These are phyloP conservation scores for Malus hybrid DNA, from an alignment of 331 rosid genomes.

Conservation along the genomic window DNA sequence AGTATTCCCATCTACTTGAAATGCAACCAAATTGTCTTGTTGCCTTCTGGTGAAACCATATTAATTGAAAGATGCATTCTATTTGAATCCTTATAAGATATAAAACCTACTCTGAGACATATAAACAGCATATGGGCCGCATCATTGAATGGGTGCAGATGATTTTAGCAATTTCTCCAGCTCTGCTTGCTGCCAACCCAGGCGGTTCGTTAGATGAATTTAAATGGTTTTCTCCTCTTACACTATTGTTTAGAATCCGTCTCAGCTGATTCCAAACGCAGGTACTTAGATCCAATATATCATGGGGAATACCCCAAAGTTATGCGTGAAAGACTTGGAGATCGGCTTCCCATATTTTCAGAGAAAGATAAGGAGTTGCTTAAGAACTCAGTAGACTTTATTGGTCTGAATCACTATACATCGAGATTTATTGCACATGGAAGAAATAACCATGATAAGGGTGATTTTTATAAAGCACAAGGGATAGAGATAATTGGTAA, in stretches of 20 bases:
- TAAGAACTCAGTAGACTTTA: slow-evolving; percentile 55
- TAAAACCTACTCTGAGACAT: background rate
- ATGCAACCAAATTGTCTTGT: background rate
- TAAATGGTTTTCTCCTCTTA: background rate
- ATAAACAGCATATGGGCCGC: background rate
- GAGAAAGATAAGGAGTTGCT: slow-evolving; percentile 66
- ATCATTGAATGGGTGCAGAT: background rate
- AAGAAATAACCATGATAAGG: slow-evolving; percentile 23
- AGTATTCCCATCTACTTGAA: background rate
- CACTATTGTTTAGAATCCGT: background rate
- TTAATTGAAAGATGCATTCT: background rate
- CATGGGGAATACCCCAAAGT: slow-evolving; percentile 74
- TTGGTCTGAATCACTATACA: slow-evolving; percentile 86
- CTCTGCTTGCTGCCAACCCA: background rate
- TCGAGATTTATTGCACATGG: slow-evolving; percentile 74
- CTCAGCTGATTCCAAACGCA: slow-evolving; percentile 19
- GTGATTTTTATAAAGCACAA: slow-evolving; percentile 45
- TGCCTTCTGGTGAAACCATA: background rate
- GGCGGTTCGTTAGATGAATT: slow-evolving; percentile 2
- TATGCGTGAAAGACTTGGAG: slow-evolving; percentile 75
- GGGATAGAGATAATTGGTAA: slow-evolving; percentile 60
- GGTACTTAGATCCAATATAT: slow-evolving; percentile 75
- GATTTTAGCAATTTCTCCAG: slow-evolving; percentile 1
- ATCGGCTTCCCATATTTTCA: slow-evolving; percentile 76
- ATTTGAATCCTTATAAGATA: background rate